phyloP scores from a whole-genome alignment of 2,329 filamentous ascomycete species.

The Pseudogymnoascus sp. region DNA sequence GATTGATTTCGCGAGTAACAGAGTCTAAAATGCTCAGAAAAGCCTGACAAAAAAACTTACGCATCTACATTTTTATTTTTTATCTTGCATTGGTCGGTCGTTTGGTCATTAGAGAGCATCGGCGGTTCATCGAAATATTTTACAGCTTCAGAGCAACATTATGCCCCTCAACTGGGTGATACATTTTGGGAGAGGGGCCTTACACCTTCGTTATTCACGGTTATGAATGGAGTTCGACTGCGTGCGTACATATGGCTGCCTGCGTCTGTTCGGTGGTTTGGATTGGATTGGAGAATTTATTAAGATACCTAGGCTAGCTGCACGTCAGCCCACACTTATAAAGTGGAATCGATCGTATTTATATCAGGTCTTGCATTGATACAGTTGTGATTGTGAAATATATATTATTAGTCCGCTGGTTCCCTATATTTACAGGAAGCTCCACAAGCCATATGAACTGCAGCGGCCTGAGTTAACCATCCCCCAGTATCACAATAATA shows the following conservation, averaged over 20 bases:
- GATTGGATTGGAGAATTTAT: conserved; percentile 5
- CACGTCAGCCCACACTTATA: not conserved
- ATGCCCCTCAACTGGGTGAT: conserved; percentile 5
- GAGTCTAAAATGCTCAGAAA: conserved; percentile 39
- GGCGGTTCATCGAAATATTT: conserved; percentile 5
- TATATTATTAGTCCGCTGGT: not conserved
- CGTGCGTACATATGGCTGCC: conserved; percentile 9
- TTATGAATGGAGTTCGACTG: conserved; percentile 2
- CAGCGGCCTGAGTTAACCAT: not conserved
- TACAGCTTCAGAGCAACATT: conserved; percentile 1
- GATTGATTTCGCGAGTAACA: conserved; percentile 73
- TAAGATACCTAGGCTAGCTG: conserved; percentile 5
- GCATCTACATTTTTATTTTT: conserved; percentile 2
- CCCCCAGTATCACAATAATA: not conserved
- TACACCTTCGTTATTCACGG: not conserved
- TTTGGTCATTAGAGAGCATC: conserved; percentile 7
- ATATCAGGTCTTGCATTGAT: not conserved
- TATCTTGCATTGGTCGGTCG: not conserved
- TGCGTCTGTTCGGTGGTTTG: not conserved
- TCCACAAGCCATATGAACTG: not conserved
- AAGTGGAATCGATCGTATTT: not conserved
- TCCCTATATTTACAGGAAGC: not conserved
- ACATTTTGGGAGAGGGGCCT: not conserved
- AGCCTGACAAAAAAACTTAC: conserved; percentile 1
- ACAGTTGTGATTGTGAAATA: not conserved